These are phyloP conservation scores for Aspergillus fischeri DNA, from an alignment of 2,329 filamentous ascomycete species.

Conservation along the genomic window DNA sequence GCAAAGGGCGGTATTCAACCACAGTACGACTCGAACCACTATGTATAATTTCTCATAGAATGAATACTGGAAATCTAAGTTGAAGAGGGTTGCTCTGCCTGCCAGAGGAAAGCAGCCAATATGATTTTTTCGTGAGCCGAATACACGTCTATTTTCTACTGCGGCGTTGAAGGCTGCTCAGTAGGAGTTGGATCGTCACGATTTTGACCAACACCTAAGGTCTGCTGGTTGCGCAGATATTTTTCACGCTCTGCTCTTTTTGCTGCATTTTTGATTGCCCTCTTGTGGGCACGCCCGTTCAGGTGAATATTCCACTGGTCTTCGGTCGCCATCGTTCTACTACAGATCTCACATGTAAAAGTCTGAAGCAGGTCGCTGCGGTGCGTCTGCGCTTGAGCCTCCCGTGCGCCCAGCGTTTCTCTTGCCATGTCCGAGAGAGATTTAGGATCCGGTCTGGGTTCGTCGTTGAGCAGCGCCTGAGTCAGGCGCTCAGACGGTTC, in stretches of 20 bases:
- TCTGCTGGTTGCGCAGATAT: slow-evolving; percentile 26
- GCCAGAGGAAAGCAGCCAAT: not conserved
- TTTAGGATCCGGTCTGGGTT: slow-evolving; percentile 51
- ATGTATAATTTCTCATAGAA: not conserved
- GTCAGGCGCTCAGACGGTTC: slow-evolving; percentile 61
- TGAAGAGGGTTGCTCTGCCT: not conserved
- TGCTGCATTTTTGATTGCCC: slow-evolving; percentile 46
- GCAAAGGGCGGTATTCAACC: not conserved
- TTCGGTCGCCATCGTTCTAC: slow-evolving; percentile 51
- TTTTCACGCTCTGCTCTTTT: slow-evolving; percentile 29
- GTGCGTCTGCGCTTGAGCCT: slow-evolving; percentile 44
- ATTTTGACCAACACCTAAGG: not conserved
- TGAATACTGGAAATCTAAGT: not conserved
- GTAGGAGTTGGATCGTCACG: not conserved
- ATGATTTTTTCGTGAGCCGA: not conserved
- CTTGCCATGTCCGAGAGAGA: slow-evolving; percentile 57
- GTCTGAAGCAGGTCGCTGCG: slow-evolving; percentile 50
- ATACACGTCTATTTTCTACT: not conserved
- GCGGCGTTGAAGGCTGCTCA: not conserved
- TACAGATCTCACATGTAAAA: slow-evolving; percentile 65
- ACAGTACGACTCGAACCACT: not conserved
- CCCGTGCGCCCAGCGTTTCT: slow-evolving; percentile 56
- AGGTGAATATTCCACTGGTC: slow-evolving; percentile 57
- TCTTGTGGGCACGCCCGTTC: slow-evolving; percentile 55
- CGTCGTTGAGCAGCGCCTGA: slow-evolving; percentile 57